Conservation (phyloP, 139 green algal genomes). For the Spirogloea muscicola region DNA sequence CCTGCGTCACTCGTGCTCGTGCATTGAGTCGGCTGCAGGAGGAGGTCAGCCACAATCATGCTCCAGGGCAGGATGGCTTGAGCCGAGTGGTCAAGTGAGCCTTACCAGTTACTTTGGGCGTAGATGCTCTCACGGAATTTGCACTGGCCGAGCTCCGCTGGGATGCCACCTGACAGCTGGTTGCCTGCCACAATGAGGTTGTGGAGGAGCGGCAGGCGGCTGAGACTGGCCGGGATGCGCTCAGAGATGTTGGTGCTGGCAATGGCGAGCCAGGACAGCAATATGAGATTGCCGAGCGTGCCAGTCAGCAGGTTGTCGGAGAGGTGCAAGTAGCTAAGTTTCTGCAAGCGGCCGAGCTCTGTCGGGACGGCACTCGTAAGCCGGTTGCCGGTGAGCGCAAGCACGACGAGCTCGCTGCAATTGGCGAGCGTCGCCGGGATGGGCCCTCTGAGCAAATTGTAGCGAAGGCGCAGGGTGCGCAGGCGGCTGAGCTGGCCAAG, state of each 20-base stretch:
- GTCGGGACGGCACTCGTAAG: background rate
- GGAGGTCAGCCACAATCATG: too few species aligned
- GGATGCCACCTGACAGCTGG: background rate
- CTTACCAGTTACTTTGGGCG: too few species aligned
- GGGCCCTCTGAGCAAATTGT: background rate
- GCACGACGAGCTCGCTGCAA: background rate
- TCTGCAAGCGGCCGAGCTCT: background rate
- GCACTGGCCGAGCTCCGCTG: slow-evolving; percentile 9
- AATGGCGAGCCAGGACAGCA: too few species aligned
- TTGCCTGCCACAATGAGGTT: background rate
- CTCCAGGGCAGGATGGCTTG: too few species aligned
- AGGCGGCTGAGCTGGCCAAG: slow-evolving; percentile 3
- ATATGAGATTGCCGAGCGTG: too few species aligned
- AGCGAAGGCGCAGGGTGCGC: background rate
- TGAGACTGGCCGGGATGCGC: too few species aligned
- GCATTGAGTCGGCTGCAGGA: too few species aligned
- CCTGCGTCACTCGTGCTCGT: too few species aligned
- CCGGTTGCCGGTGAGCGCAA: background rate
- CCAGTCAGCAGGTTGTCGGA: slow-evolving; percentile 8
- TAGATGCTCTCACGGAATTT: too few species aligned
- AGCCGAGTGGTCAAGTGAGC: too few species aligned
- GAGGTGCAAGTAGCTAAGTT: slow-evolving; percentile 1
- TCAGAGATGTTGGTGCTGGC: too few species aligned
- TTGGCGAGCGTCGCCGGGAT: slow-evolving; percentile 3
- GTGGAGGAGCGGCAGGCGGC: background rate